Conservation (phyloP, 768 basidiomycete species). For the Hypsizygus marmoreus region DNA sequence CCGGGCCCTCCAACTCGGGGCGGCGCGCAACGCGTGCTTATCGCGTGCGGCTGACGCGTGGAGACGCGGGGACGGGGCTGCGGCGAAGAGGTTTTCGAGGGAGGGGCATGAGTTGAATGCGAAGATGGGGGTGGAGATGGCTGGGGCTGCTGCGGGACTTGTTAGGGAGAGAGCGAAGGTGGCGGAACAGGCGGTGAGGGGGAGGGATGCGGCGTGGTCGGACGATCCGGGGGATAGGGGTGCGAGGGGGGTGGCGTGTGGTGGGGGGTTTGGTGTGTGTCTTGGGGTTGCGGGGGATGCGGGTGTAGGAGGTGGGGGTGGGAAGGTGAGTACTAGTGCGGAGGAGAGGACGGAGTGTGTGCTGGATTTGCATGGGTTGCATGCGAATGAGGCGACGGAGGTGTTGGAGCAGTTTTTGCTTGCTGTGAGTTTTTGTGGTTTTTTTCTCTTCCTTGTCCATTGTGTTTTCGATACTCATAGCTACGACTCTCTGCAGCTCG, state of each 20-base stretch:
- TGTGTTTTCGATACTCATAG: conserved; percentile 4
- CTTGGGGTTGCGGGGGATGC: conserved; percentile 77
- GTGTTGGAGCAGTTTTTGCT: conserved; percentile 88
- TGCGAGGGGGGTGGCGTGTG: conserved; percentile 72
- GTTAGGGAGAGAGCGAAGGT: conserved; percentile 80
- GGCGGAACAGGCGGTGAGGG: conserved; percentile 74
- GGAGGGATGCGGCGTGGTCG: conserved; percentile 71
- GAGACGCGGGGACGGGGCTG: conserved; percentile 93
- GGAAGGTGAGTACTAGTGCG: conserved; percentile 59
- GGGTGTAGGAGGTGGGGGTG: no score
- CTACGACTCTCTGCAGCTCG: conserved; percentile 71
- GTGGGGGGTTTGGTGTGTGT: conserved; percentile 81
- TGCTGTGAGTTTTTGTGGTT: conserved; percentile 57
- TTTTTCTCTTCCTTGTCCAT: background rate
- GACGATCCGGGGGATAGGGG: conserved; percentile 84
- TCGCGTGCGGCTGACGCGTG: conserved; percentile 96
- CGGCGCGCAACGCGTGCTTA: conserved; percentile 91
- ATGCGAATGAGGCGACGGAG: conserved; percentile 91
- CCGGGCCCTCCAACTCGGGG: conserved; percentile 88
- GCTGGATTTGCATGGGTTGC: conserved; percentile 91
- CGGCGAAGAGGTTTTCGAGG: conserved; percentile 90
- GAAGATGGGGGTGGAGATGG: conserved; percentile 87
- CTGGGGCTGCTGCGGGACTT: conserved; percentile 79
- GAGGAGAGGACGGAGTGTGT: conserved; percentile 90
- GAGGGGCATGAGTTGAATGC: conserved; percentile 94